A percentile compares a stretch with the other conserved stretches of the same genome.
Conservation (phyloP, 352 stramenopile genomes). For the Pythium volutum region DNA sequence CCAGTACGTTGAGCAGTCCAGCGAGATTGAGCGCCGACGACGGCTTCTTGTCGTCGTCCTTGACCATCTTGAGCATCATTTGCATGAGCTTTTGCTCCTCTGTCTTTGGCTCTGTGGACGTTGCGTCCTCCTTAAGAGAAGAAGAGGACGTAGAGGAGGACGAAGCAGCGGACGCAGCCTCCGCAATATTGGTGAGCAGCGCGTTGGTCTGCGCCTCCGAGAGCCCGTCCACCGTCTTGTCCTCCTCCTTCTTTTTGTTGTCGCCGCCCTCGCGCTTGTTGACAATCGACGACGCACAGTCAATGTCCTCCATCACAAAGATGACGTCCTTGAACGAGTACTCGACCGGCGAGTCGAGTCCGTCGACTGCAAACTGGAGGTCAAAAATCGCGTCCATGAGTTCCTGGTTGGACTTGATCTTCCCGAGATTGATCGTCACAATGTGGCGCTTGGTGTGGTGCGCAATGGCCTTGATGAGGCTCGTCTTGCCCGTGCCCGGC, state of each 20-base stretch:
- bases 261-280: neutral
- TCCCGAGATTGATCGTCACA: conserved; percentile 45
- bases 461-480: conserved; percentile 78
- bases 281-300: conserved; percentile 58
- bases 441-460: conserved; percentile 64
- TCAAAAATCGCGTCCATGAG: conserved; percentile 65
- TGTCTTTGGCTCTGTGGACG: neutral
- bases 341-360: conserved; percentile 37
- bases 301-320: conserved; percentile 78
- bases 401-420: conserved; percentile 66
- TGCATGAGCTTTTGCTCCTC: neutral
- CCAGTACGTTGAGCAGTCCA: conserved; percentile 82
- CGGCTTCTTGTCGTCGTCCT: neutral
- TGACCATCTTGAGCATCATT: neutral
- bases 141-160: too few species aligned
- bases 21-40: conserved; percentile 39
- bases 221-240: conserved; percentile 2
- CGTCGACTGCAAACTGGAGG: conserved; percentile 38
- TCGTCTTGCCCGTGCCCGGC: conserved; percentile 85
- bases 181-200: neutral
- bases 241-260: conserved; percentile 19
- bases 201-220: neutral
- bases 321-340: conserved; percentile 46
- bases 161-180: neutral
- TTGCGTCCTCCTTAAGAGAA: neutral